Conservation (phyloP, 2,329 filamentous ascomycete genomes). For the Pseudogymnoascus sp. region DNA sequence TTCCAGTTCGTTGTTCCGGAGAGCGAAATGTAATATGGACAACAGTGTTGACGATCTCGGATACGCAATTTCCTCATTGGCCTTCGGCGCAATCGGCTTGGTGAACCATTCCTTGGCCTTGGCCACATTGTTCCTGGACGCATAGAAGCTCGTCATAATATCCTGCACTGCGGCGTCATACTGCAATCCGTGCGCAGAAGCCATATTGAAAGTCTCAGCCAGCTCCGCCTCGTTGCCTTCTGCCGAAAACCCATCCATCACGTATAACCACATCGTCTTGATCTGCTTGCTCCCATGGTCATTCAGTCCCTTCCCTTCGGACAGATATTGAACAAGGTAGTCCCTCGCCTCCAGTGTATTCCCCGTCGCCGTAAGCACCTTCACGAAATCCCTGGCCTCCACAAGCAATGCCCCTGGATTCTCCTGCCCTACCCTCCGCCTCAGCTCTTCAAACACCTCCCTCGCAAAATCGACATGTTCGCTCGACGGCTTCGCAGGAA, state of each 20-base stretch:
- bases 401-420: not conserved
- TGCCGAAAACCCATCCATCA: conserved; percentile 46
- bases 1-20: conserved; percentile 47
- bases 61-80: conserved; percentile 17
- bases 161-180: conserved; percentile 40
- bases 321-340: not conserved
- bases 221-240: conserved; percentile 52
- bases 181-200: conserved; percentile 38
- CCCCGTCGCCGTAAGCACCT: not conserved
- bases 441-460: conserved; percentile 18
- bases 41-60: conserved; percentile 38
- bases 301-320: conserved; percentile 22
- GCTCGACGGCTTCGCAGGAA: conserved; percentile 18
- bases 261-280: not conserved
- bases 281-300: conserved; percentile 20
- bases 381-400: conserved; percentile 20
- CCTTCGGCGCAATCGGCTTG: conserved; percentile 34
- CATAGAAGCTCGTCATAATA: conserved; percentile 54
- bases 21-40: conserved; percentile 51
- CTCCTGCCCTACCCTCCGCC: conserved; percentile 9
- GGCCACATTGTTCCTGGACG: conserved; percentile 45
- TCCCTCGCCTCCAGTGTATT: conserved; percentile 4
- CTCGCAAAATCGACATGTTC: conserved; percentile 19
- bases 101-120: conserved; percentile 61
- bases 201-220: conserved; percentile 43